phyloP scores from a whole-genome alignment of 2,329 filamentous ascomycete species.

The Talaromyces sp. region DNA sequence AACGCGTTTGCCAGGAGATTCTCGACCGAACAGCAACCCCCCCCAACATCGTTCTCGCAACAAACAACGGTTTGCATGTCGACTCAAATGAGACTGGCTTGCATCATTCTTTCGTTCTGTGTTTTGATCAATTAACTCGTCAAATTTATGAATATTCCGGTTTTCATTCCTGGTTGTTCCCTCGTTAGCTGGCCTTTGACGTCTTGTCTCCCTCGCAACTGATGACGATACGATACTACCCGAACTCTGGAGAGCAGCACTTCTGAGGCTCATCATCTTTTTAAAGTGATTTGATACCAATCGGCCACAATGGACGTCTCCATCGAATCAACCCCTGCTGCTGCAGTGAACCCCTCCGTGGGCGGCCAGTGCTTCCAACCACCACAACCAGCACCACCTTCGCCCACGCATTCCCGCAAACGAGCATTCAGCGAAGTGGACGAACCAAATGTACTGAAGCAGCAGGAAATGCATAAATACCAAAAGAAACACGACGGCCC shows the following conservation, averaged over 20 bases:
- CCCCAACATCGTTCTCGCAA: not conserved
- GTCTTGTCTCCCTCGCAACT: not conserved
- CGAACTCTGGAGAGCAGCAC: not conserved
- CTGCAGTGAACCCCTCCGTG: not conserved
- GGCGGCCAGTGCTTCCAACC: not conserved
- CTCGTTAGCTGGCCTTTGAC: not conserved
- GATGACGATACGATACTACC: not conserved
- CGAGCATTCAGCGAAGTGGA: constrained; percentile 12
- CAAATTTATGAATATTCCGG: not conserved
- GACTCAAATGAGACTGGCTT: not conserved
- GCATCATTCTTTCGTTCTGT: not conserved
- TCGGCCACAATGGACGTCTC: constrained; percentile 10
- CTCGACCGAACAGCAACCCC: not conserved
- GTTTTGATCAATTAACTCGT: not conserved
- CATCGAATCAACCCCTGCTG: constrained; percentile 1
- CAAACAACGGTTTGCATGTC: not conserved
- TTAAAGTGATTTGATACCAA: not conserved
- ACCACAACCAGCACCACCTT: not conserved
- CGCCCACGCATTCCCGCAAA: constrained; percentile 5
- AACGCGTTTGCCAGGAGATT: constrained; percentile 5
- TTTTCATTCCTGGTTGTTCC: no score
- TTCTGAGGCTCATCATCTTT: not conserved
- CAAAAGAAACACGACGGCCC: not conserved
- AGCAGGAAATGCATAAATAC: not conserved
- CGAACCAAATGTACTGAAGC: not conserved